phyloP scores from a whole-genome alignment of 2,329 filamentous ascomycete genomes.

The Penicillium occitanis region DNA sequence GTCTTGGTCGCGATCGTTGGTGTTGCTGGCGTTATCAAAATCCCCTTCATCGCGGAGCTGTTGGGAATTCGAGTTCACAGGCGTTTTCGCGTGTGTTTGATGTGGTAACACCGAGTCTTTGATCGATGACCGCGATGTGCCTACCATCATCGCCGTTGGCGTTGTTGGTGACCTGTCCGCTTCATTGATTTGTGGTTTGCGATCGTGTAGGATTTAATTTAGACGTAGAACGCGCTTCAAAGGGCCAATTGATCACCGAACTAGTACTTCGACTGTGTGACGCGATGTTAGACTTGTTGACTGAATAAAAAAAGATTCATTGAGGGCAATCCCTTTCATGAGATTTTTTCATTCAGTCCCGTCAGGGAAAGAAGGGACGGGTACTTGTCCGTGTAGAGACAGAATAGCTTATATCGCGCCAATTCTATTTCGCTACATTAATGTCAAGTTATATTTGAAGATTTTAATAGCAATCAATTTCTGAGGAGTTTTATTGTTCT shows the following conservation, averaged over 20 bases:
- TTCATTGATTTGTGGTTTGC: conserved; percentile 3
- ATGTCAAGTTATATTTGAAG: too few relatives aligned
- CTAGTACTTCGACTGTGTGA: background rate
- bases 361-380: conserved; percentile 3
- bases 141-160: conserved; percentile 12
- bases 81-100: conserved; percentile 2
- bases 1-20: background rate
- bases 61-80: background rate
- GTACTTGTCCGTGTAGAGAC: conserved; percentile 2
- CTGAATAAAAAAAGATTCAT: background rate
- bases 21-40: background rate
- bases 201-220: background rate
- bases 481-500: background rate
- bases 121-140: background rate
- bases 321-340: background rate
- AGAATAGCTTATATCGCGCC: conserved; percentile 1
- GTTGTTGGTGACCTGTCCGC: background rate
- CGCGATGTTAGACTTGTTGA: background rate
- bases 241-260: background rate
- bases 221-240: background rate
- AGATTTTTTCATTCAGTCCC: conserved; percentile 4
- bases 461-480: too few relatives aligned
- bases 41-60: background rate
- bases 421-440: conserved; percentile 5
- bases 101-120: background rate